A percentile compares a stretch with the other conserved stretches of the same genome.
Evolutionary conservation across 306 rosid species (phyloP).

Genomic region (Trichosanthes truncata): DNA sequence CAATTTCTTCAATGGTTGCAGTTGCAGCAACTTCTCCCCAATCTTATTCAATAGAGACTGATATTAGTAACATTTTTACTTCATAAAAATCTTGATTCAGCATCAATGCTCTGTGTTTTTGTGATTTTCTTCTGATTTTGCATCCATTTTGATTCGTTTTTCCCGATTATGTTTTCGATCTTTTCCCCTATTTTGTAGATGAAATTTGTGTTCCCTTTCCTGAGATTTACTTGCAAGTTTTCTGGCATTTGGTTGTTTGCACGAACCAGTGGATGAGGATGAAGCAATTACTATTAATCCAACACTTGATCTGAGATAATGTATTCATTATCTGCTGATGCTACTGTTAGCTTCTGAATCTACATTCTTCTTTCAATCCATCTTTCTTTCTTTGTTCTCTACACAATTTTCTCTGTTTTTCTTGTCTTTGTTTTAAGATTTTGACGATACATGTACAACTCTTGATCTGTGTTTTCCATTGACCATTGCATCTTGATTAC

Average conservation of each 20-base stretch:
- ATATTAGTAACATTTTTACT: too few species aligned
- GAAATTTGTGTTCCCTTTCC: background rate
- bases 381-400: background rate
- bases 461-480: too few species aligned
- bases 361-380: background rate
- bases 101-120: background rate
- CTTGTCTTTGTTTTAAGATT: too few species aligned
- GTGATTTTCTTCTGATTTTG: background rate
- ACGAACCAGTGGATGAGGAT: background rate
- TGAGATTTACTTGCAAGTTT: background rate
- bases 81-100: background rate
- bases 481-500: too few species aligned
- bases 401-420: too few species aligned
- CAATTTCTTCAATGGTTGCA: background rate
- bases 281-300: conserved; percentile 1
- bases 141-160: background rate
- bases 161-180: background rate
- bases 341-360: background rate
- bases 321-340: conserved; percentile 2
- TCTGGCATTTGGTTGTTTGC: background rate
- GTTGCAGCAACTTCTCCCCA: background rate
- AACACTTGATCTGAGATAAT: conserved; percentile 15
- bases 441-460: too few species aligned
- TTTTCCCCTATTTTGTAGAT: background rate
- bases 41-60: too few species aligned